These are phyloP conservation scores for Penicillium lagena DNA, from an alignment of 495 filamentous ascomycete species.

Conservation along the genomic window DNA sequence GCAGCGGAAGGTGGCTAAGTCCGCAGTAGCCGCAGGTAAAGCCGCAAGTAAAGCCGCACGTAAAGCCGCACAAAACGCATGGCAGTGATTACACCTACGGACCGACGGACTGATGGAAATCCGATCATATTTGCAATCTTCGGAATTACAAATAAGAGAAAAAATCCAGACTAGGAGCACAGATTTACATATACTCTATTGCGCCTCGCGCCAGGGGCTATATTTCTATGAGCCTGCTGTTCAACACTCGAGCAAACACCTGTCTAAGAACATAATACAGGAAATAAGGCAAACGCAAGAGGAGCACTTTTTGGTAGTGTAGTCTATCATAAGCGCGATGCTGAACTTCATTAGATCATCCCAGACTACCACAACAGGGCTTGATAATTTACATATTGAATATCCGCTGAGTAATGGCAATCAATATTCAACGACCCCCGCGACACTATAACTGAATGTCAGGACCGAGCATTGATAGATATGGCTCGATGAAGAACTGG, in stretches of 20 bases:
- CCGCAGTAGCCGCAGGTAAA: slow-evolving; percentile 22
- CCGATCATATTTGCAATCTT: slow-evolving; percentile 2
- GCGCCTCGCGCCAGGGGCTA: neutral
- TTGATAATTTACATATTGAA: neutral
- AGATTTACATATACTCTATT: slow-evolving; percentile 5
- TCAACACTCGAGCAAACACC: too few relatives aligned
- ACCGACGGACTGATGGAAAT: slow-evolving; percentile 1
- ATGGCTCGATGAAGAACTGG: slow-evolving; percentile 24
- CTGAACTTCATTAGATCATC: too few relatives aligned
- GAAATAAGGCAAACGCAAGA: too few relatives aligned
- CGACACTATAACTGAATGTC: slow-evolving; percentile 10
- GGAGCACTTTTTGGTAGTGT: too few relatives aligned
- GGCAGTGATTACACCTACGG: slow-evolving; percentile 1
- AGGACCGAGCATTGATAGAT: slow-evolving; percentile 17
- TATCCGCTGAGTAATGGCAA: neutral
- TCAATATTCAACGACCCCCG: neutral
- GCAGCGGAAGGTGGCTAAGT: slow-evolving; percentile 9
- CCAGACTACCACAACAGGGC: neutral
- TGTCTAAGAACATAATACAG: too few relatives aligned
- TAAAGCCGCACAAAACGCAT: slow-evolving; percentile 11
- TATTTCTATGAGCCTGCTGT: neutral
- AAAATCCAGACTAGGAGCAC: slow-evolving; percentile 1
- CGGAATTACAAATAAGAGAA: slow-evolving; percentile 1
- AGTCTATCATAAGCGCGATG: too few relatives aligned
- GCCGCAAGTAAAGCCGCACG: slow-evolving; percentile 15